Percentiles rank a stretch among this genome's conserved stretches.
phyloP scores from a whole-genome alignment of 2,329 filamentous ascomycete species.

The Pyricularia grisea region DNA sequence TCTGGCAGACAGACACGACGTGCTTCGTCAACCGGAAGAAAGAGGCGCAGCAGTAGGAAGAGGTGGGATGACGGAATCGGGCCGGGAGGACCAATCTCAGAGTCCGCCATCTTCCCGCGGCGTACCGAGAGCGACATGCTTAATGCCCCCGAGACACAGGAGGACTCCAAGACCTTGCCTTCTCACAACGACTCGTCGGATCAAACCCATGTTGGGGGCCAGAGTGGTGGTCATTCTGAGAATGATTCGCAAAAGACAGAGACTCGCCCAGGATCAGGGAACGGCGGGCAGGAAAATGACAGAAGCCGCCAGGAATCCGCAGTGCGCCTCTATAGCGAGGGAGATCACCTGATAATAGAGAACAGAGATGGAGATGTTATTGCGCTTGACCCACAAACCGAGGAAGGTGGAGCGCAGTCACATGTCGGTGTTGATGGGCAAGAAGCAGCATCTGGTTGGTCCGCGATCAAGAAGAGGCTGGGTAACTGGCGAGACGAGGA shows the following conservation, averaged over 20 bases:
- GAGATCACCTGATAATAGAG: slow-evolving; percentile 69
- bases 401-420: slow-evolving; percentile 11
- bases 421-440: not conserved
- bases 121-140: slow-evolving; percentile 20
- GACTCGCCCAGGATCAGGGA: not conserved
- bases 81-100: slow-evolving; percentile 77
- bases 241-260: not conserved
- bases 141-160: not conserved
- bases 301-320: not conserved
- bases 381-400: slow-evolving; percentile 40
- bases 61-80: slow-evolving; percentile 63
- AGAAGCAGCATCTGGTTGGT: slow-evolving; percentile 24
- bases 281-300: not conserved
- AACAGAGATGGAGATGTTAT: slow-evolving; percentile 82
- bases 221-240: slow-evolving; percentile 4
- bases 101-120: slow-evolving; percentile 78
- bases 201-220: not conserved
- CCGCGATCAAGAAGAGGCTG: slow-evolving; percentile 37
- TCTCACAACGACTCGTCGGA: not conserved
- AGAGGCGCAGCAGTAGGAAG: slow-evolving; percentile 47
- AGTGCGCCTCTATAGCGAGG: slow-evolving; percentile 56
- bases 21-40: slow-evolving; percentile 48
- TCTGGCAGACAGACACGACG: slow-evolving; percentile 44
- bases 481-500: slow-evolving; percentile 49
- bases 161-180: not conserved